Conservation (phyloP, 345 rosid genomes). For the Geranium rotundifolium region DNA sequence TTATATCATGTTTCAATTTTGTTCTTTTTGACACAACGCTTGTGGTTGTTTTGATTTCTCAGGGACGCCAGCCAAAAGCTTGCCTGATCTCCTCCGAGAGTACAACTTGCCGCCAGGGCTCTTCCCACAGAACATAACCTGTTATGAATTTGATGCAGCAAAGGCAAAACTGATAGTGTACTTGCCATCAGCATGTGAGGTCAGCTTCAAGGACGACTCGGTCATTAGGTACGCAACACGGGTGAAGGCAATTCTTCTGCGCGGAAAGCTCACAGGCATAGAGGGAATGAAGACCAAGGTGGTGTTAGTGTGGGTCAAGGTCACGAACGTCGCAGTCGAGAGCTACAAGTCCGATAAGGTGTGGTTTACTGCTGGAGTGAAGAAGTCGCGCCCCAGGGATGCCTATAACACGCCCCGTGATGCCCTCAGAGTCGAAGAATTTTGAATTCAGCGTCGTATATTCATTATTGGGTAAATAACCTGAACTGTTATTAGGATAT, state of each 20-base stretch:
- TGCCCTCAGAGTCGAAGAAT: constrained; percentile 61
- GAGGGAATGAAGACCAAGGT: constrained; percentile 98
- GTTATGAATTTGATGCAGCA: constrained; percentile 81
- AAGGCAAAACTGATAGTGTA: constrained; percentile 74
- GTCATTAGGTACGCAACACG: constrained; percentile 72
- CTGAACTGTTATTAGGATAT: too few relatives aligned
- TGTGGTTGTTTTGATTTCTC: neutral
- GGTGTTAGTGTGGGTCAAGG: constrained; percentile 84
- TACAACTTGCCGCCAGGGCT: constrained; percentile 84
- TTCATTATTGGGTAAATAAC: too few relatives aligned
- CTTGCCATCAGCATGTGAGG: constrained; percentile 67
- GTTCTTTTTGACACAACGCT: too few relatives aligned
- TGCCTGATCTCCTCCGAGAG: constrained; percentile 84
- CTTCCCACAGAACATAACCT: constrained; percentile 74
- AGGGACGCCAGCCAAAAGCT: constrained; percentile 71
- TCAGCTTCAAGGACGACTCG: constrained; percentile 77
- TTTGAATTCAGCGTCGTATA: constrained; percentile 36
- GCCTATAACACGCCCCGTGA: constrained; percentile 52
- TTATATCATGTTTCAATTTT: too few relatives aligned
- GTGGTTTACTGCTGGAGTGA: constrained; percentile 91
- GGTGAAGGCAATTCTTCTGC: constrained; percentile 57
- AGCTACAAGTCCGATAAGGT: constrained; percentile 78
- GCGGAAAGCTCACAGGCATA: constrained; percentile 66
- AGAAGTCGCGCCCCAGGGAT: constrained; percentile 65
- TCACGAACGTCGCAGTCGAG: constrained; percentile 61